A percentile compares a stretch with the other conserved stretches of the same genome.
Evolutionary conservation across 768 basidiomycete genomes (phyloP).

Genomic region (Exidia glandulosa): DNA sequence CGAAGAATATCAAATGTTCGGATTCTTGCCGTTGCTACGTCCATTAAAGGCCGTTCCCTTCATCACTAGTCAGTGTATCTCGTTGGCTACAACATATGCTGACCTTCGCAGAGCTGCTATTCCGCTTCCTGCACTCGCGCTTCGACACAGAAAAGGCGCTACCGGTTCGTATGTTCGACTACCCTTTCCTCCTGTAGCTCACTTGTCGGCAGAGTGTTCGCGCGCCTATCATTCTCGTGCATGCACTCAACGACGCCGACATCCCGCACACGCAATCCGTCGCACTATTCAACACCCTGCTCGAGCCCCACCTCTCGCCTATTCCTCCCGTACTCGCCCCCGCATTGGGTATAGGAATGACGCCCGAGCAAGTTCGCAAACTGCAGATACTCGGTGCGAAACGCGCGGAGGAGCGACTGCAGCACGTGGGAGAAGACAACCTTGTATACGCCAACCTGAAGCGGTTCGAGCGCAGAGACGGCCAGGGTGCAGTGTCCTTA

Average conservation of each 20-base stretch:
- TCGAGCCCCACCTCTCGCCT: conserved; percentile 51
- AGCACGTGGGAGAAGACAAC: not conserved
- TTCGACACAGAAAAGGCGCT: conserved; percentile 57
- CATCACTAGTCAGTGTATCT: conserved; percentile 42
- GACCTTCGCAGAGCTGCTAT: conserved; percentile 36
- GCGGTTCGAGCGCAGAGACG: not conserved
- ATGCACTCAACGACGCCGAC: conserved; percentile 64
- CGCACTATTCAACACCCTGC: conserved; percentile 53
- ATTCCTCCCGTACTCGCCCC: conserved; percentile 26
- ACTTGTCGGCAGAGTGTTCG: conserved; percentile 41
- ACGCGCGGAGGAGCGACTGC: not conserved
- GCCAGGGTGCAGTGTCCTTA: not conserved
- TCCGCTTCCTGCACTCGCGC: conserved; percentile 39
- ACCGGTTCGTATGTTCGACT: conserved; percentile 30
- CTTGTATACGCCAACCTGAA: not conserved
- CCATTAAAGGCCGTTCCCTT: conserved; percentile 57
- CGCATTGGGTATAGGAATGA: conserved; percentile 4
- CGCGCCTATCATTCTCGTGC: conserved; percentile 58
- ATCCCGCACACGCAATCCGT: conserved; percentile 63
- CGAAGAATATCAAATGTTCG: conserved; percentile 56
- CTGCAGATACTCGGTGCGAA: not conserved
- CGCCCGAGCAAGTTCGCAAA: not conserved
- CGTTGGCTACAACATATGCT: not conserved
- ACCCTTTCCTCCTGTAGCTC: not conserved
- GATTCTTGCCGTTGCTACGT: conserved; percentile 57